Conservation (phyloP, 768 basidiomycete species). For the Serendipita sp. region DNA sequence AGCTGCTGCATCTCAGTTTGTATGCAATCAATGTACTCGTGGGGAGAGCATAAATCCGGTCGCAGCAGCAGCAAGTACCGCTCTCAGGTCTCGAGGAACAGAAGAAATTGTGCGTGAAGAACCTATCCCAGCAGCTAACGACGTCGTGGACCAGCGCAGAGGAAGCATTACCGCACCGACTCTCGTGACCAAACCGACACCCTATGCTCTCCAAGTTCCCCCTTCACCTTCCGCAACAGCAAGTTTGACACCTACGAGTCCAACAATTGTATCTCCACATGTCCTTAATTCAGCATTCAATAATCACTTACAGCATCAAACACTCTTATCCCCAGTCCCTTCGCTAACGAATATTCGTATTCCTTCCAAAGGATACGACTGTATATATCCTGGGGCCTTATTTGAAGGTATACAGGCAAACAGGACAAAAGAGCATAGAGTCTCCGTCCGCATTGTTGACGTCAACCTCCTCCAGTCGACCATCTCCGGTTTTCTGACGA, state of each 20-base stretch:
- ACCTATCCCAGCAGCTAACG: not conserved
- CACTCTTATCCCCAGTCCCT: not conserved
- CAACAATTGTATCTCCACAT: not conserved
- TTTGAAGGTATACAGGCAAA: constrained; percentile 90
- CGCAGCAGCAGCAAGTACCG: not conserved
- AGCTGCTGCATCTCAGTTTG: not conserved
- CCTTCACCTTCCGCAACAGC: not conserved
- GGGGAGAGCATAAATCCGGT: not conserved
- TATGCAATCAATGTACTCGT: not conserved
- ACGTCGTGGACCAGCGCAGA: not conserved
- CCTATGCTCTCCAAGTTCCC: not conserved
- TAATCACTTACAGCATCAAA: not conserved
- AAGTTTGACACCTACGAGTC: not conserved
- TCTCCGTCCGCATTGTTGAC: constrained; percentile 84
- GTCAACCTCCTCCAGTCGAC: constrained; percentile 78
- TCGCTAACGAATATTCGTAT: not conserved
- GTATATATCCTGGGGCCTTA: constrained; percentile 73
- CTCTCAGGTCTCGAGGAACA: not conserved
- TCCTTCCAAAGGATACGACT: constrained; percentile 39
- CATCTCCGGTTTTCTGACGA: constrained; percentile 83
- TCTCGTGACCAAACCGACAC: not conserved
- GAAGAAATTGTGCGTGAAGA: not conserved
- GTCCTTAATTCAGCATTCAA: not conserved
- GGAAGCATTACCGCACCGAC: not conserved
- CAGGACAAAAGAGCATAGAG: constrained; percentile 87